Evolutionary conservation across 805 yeast species (phyloP).

Genomic region (Metschnikowia borealis): DNA sequence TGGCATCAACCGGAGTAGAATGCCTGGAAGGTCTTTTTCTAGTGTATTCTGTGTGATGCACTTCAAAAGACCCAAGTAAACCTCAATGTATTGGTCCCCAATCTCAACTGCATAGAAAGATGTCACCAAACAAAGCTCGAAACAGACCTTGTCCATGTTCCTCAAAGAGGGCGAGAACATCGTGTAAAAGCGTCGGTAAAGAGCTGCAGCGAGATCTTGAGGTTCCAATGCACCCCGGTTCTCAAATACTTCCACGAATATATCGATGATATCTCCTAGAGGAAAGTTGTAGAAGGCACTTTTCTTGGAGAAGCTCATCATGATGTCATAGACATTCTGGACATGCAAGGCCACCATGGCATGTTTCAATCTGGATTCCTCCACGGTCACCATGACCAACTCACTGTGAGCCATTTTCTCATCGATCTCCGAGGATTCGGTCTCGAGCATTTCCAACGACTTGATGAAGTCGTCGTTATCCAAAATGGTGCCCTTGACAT

Average conservation of each 20-base stretch:
- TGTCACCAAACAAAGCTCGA: conserved; percentile 40
- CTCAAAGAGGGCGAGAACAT: conserved; percentile 45
- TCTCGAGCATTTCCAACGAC: conserved; percentile 62
- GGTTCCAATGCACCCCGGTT: conserved; percentile 4
- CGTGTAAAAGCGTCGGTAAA: conserved; percentile 48
- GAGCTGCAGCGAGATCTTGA: conserved; percentile 22
- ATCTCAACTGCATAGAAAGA: conserved; percentile 17
- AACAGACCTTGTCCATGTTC: conserved; percentile 40
- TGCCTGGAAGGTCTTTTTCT: neutral
- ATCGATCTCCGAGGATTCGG: conserved; percentile 54
- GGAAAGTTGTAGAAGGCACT: conserved; percentile 59
- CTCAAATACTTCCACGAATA: conserved; percentile 16
- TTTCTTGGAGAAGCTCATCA: conserved; percentile 36
- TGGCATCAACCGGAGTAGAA: neutral
- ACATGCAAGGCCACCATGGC: conserved; percentile 53
- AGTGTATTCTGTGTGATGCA: neutral
- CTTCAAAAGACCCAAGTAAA: neutral
- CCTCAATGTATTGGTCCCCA: neutral
- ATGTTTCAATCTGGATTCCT: conserved; percentile 44
- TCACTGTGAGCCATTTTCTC: conserved; percentile 52
- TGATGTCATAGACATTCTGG: conserved; percentile 45
- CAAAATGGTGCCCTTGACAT: conserved; percentile 56
- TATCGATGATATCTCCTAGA: conserved; percentile 28
- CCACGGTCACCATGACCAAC: conserved; percentile 52
- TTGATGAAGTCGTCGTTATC: conserved; percentile 60